Base-by-base conservation (phyloP, 345 rosid species). In the Syzygium aqueum region DNA sequence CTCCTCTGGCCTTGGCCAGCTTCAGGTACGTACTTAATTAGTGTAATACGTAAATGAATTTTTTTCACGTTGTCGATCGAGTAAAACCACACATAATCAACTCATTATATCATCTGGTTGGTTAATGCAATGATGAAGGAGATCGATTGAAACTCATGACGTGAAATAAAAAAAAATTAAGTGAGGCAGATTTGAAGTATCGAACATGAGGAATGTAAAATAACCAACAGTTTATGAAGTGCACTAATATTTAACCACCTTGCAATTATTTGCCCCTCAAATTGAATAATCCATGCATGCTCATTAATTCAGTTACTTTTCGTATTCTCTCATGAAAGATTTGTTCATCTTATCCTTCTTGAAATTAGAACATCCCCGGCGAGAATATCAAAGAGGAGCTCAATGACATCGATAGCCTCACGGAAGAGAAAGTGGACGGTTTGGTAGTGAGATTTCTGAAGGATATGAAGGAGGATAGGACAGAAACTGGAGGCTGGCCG, bases 1-100 rank as follows among this genome's bases (percentile, higher is more conserved):
- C 33, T 82, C 91, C 85, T 91, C 90, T 33, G 21, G 30, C n/a
- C 2, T 86, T 4, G 90, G 88, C 57, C 86, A 49, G 86, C 73
- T 85, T 49, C 87, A 87, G 88, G 91, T 87, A 21, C 22, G 13
- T 28, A 53, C 23, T 53, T 53, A 53, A 53, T 3, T 53, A 21
- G 57, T 53, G 57, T 21, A 53, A 53, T 53, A 19, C 4, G 25
- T 25, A 19, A 19, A 19, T 53, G 25, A 53, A 21, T 27, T 16
- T 27, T 15, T 53, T 19, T 53, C 57, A 19, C 19, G 7, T 52
- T 52, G 53, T 52, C 6, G 53, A 52, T 52, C 2, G 21, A 52
- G 17, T 17, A 52, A 53, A 8, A 22, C 57, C 7, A 52, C 17
- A 52, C 54, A 5, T 16, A 43, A 43, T 43, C 46, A 43, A 43